Evolutionary conservation across 1,139 yeast genomes (phyloP), one percentile per base, ranked within the genome.

Genomic region (Yamadazyma mexicana): DNA sequence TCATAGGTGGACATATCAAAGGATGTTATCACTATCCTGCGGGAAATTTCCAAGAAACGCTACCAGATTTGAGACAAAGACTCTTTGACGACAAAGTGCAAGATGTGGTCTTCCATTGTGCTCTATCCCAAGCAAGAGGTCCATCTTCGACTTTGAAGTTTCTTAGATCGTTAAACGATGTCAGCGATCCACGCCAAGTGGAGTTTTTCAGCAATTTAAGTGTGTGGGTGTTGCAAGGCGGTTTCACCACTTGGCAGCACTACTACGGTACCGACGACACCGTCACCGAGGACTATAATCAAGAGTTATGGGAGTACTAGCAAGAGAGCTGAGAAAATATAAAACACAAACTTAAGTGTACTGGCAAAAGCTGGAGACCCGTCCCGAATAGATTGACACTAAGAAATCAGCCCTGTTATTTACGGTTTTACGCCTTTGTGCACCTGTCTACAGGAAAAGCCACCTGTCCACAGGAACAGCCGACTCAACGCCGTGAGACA

Each of bases 91-190:
- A 62, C 8, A 56, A 60, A 5, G 59, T 67, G 10, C 67, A 73
- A 38, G 77, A 77, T 42, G 81, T 89, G 0, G 84, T 92, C 1
- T 91, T 92, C 65, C 96, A 91, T 59, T 92, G 98, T 62, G 91
- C 89, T 29, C 70, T 87, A 33, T 83, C 94, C 2, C 97, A 91
- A 61, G 94, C 83, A 43, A 69, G 98, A 35, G 98, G 98, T 0
- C 98, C 98, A 0, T 69, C 87, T 7, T 77, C 95, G 2, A 89
- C 97, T 0, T 66, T 82, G 58, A 72, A 72, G 51, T 86, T 85
- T 51, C 62, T 82, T 44, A 65, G 92, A 47, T 68, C 73, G 15
- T 55, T 83, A 14, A 62, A 68, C 27, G 76, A 69, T 3, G 59
- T 64, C 1, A 54, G 56, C 7, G 64, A 67, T 24, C 50, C 58